Conservation (phyloP, 345 rosid species). For the Eucalyptus regnans region DNA sequence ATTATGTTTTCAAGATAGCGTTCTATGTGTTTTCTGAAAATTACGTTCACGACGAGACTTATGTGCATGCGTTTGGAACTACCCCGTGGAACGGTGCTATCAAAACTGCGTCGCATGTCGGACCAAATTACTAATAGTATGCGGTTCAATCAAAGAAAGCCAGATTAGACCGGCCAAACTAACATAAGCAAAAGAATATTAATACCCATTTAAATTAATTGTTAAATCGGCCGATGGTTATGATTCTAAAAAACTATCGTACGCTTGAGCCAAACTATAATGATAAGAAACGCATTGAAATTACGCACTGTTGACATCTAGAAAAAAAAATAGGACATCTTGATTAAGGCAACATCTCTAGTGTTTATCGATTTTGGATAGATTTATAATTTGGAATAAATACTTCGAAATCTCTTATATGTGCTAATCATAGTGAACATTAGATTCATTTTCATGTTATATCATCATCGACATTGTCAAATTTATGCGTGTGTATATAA, state of each 20-base stretch:
- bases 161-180: neutral
- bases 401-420: neutral
- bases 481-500: neutral
- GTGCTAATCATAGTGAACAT: neutral
- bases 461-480: neutral
- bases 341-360: rapidly evolving
- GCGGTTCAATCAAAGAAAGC: neutral
- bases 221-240: rapidly evolving
- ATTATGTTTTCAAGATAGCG: neutral
- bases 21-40: neutral
- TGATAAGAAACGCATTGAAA: neutral
- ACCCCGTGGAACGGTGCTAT: too few relatives aligned
- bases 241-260: neutral
- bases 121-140: neutral
- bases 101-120: neutral
- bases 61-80: neutral
- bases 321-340: neutral
- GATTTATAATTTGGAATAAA: neutral
- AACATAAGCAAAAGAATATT: neutral
- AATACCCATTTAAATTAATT: neutral
- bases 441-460: neutral
- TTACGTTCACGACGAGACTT: neutral
- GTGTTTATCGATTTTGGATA: neutral
- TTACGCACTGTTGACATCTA: neutral
- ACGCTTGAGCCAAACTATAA: neutral